Conservation (phyloP, 1,284 basidiomycete genomes). For the Chalciporus piperatoides region DNA sequence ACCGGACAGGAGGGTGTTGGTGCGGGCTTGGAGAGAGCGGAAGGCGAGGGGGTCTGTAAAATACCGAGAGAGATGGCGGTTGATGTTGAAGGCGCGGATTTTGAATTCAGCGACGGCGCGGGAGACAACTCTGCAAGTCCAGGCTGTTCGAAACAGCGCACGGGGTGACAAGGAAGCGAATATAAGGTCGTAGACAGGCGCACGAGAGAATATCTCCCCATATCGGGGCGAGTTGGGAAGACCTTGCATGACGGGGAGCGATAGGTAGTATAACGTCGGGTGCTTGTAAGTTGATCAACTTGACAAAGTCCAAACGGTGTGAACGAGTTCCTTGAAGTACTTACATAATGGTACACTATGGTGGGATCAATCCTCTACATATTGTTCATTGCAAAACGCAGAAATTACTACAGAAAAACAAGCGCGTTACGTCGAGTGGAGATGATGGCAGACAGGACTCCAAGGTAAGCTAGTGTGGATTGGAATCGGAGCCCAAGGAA, state of each 20-base stretch:
- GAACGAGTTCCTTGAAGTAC: no score
- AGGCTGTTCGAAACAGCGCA: constrained; percentile 14
- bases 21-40: constrained; percentile 42
- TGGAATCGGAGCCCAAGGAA: neutral
- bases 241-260: neutral
- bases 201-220: constrained; percentile 11
- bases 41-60: constrained; percentile 36
- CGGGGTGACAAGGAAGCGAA: constrained; percentile 18
- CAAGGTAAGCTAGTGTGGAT: neutral
- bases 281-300: no score
- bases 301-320: no score
- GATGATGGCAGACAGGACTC: neutral
- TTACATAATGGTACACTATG: no score
- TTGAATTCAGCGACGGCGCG: constrained; percentile 4
- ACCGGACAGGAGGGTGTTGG: constrained; percentile 46
- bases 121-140: constrained; percentile 16
- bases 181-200: constrained; percentile 23
- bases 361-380: neutral
- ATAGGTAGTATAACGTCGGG: no score
- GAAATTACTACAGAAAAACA: constrained; percentile 14
- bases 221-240: neutral
- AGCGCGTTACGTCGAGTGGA: neutral
- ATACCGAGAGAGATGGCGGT: constrained; percentile 24
- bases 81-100: constrained; percentile 25
- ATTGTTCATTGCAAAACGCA: constrained; percentile 2